These are phyloP conservation scores for Trametes polyzona DNA, from an alignment of 1,284 basidiomycete species.

Conservation along the genomic window DNA sequence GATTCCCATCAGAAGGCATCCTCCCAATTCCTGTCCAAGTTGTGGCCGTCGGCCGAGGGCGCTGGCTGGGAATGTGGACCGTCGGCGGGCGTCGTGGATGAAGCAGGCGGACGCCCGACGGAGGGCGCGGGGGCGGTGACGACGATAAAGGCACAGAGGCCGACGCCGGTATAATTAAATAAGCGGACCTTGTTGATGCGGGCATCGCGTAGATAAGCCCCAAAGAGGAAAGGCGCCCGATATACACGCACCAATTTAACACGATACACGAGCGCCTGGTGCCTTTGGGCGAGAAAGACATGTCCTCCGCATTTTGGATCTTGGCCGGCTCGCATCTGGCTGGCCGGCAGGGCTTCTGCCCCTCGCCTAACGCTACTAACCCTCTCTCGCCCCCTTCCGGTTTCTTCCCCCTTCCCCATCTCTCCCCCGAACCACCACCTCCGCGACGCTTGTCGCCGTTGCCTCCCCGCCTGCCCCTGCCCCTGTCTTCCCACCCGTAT, in stretches of 20 bases:
- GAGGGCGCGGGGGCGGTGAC: neutral
- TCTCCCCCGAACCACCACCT: slow-evolving; percentile 13
- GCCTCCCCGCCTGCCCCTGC: neutral
- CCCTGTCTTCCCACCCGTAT: slow-evolving; percentile 15
- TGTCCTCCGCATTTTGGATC: slow-evolving; percentile 7
- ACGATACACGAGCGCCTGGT: slow-evolving; percentile 9
- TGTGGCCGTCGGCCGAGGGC: neutral
- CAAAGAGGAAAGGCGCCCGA: slow-evolving; percentile 11
- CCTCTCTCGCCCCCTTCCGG: slow-evolving; percentile 7
- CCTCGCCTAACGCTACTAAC: slow-evolving; percentile 3
- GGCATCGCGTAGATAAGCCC: slow-evolving; percentile 25
- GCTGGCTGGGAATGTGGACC: neutral
- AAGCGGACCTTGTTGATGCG: slow-evolving; percentile 15
- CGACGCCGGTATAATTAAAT: slow-evolving; percentile 7
- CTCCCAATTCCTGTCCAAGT: neutral
- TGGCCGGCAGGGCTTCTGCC: slow-evolving; percentile 15
- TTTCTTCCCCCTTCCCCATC: slow-evolving; percentile 9
- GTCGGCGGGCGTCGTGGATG: neutral
- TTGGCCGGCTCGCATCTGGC: slow-evolving; percentile 16
- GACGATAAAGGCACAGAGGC: slow-evolving; percentile 14
- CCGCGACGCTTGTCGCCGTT: neutral
- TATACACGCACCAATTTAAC: slow-evolving; percentile 12
- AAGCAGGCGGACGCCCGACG: slow-evolving; percentile 4
- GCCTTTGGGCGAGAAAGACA: neutral
- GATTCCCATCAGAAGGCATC: slow-evolving; percentile 19